Base-by-base conservation (phyloP, 192 early-diverging fungal genomes). In the Coemansia sp. region DNA sequence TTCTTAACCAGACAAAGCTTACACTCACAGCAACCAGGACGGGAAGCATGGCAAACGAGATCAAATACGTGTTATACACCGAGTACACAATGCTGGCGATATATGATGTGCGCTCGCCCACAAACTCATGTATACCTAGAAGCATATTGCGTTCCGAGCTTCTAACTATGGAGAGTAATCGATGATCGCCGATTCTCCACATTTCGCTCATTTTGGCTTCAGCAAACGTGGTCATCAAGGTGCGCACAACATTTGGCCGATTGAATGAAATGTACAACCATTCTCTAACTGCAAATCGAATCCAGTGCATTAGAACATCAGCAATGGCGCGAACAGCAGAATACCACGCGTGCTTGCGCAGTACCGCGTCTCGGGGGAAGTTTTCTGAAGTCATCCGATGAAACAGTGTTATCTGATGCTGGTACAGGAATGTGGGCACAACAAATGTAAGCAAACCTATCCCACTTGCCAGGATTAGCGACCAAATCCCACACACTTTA, bases 191-290 rank as follows among this genome's bases (percentile, higher is more conserved):
- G n/a, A 29, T 19, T 9, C 49, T 19, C 73, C 67, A 70, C 11
- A 65, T 12, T 41, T 66, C 73, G 0, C 62, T 29, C 73, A 75
- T 70, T 19, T 54, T 61, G 4, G 67, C 59, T 18, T 6, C 54
- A 9, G 58, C 61, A 47, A 70, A 20, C n/a, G 63, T 62, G 19
- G 12, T 26, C n/a, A 75, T 43, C 32, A 75, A 29, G 16, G 55
- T 59, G 16, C 22, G 23, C 11, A 62, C 67, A 14, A 75, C 13
- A 12, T 64, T 35, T 16, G 64, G 37, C 27, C 73, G 67, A 23
- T 62, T 59, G 23, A 50, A 22, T 20, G 23, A 19, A n/a, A 75
- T 20, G 24, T 66, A 75, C 13, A 75, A 11, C 50, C 48, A 53
- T 32, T 70, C 63, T 23, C 32, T 20, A 29, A 52, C 32, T 3